Base-by-base conservation (phyloP, 1,284 basidiomycete genomes). In the Pseudozyma tsukubaensis region DNA sequence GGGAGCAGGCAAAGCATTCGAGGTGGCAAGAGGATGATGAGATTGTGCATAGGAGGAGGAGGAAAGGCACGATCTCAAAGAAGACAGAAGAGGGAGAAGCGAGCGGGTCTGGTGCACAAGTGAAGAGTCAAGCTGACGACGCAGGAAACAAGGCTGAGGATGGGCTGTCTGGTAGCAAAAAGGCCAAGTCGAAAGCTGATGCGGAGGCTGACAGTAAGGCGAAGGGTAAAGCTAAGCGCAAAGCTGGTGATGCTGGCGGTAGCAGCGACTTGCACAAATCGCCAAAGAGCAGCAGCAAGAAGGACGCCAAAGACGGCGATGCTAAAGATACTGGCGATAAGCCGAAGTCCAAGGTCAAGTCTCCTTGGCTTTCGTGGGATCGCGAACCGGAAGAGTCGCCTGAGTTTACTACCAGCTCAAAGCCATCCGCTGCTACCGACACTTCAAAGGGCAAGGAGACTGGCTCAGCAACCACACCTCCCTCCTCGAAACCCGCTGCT, bases 1-100 rank as follows among this genome's bases (percentile, higher is more conserved):
- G 92, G 49, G 89, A 94, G 85, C 84, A 73, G 61, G 51, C 53
- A 7, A 63, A 65, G 44, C 55, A 66, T 16, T 24, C 45, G 18
- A 36, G 69, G 24, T 69, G 67, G 66, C 45, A 64, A 54, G 59
- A 72, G 44, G 78, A 80, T 45, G 70, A 80, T 18, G 69, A 76
- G 49, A 71, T 75, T 34, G 65, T 79, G 32, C 62, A 79, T 49
- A 42, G 75, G 21, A 29, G 57, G n/a, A 36, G 59, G 21, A 37
- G 66, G 21, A 76, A 64, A 56, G 56, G 56, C 8, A 74, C 57
- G 1, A 62, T 72, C 10, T 61, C 68, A 14, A 65, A 66, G 51
- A 67, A 68, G 69, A 37, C 21, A n/a, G 54, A 45, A 12, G 14
- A 42, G 35, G 12, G 34, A 13, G 49, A 48, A 35, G 42, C 24